phyloP scores from a whole-genome alignment of 2,329 filamentous ascomycete species.

The Alternaria incomplexa region DNA sequence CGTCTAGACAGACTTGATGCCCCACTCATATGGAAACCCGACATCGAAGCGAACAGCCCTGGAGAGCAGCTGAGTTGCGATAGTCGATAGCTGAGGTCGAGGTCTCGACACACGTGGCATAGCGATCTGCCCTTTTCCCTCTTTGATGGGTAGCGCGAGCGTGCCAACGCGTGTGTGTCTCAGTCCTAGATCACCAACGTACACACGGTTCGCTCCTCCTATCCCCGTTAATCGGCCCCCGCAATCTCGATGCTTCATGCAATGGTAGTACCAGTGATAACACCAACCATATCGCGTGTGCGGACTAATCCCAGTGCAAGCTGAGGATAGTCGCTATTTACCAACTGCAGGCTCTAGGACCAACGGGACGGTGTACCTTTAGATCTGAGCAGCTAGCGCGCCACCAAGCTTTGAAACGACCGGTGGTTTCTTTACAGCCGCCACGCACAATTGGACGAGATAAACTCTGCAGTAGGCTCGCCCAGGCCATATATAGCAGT shows the following conservation, averaged over 20 bases:
- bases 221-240: conserved; percentile 1
- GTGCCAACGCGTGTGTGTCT: neutral
- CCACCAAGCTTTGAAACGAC: neutral
- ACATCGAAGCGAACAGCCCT: conserved; percentile 3
- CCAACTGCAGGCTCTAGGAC: neutral
- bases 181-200: neutral
- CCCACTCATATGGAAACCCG: conserved; percentile 1
- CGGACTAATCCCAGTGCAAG: neutral
- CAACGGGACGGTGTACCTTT: conserved; percentile 1
- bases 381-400: neutral
- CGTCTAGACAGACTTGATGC: conserved; percentile 8
- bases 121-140: conserved; percentile 1
- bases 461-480: neutral
- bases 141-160: conserved; percentile 1
- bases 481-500: neutral
- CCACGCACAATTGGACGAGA: neutral
- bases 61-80: neutral
- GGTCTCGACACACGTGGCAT: neutral
- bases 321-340: neutral
- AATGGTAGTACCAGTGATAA: neutral
- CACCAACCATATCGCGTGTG: neutral
- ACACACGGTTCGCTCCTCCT: neutral
- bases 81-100: neutral
- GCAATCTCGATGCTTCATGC: conserved; percentile 4
- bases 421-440: neutral